Conservation (phyloP, 306 rosid genomes). For the Castanospermum australe region DNA sequence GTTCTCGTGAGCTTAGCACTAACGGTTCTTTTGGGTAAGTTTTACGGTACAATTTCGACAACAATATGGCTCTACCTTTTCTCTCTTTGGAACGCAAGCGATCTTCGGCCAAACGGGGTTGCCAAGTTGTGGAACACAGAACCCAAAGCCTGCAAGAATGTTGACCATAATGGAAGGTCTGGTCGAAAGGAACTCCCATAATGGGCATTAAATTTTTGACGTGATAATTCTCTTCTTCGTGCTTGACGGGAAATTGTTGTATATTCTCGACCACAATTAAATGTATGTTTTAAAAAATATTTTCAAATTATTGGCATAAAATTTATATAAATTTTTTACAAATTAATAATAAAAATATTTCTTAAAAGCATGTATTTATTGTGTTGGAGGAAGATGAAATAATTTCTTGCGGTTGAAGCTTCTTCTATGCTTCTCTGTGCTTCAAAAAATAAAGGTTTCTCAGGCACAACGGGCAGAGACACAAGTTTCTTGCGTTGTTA, state of each 20-base stretch:
- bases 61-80: slow-evolving; percentile 46
- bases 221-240: slow-evolving; percentile 27
- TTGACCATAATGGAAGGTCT: slow-evolving; percentile 32
- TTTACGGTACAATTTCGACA: slow-evolving; percentile 43
- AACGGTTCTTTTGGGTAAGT: slow-evolving; percentile 58
- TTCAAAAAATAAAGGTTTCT: slow-evolving; percentile 16
- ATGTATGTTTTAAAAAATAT: too few relatives aligned
- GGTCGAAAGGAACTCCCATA: slow-evolving; percentile 24
- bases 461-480: slow-evolving; percentile 10
- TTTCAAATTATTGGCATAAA: too few relatives aligned
- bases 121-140: slow-evolving; percentile 31
- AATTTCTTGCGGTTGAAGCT: too few relatives aligned
- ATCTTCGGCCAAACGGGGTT: slow-evolving; percentile 1
- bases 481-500: slow-evolving; percentile 18
- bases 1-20: slow-evolving; percentile 49
- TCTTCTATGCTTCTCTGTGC: slow-evolving; percentile 18
- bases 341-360: too few relatives aligned
- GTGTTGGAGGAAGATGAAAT: too few relatives aligned
- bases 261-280: too few relatives aligned
- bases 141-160: slow-evolving; percentile 20
- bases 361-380: too few relatives aligned
- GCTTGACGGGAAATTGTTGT: too few relatives aligned
- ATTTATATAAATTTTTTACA: too few relatives aligned
- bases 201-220: slow-evolving; percentile 38
- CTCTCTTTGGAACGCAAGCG: slow-evolving; percentile 8